phyloP scores from a whole-genome alignment of 768 basidiomycete genomes.

The Tubosaeta sp. region DNA sequence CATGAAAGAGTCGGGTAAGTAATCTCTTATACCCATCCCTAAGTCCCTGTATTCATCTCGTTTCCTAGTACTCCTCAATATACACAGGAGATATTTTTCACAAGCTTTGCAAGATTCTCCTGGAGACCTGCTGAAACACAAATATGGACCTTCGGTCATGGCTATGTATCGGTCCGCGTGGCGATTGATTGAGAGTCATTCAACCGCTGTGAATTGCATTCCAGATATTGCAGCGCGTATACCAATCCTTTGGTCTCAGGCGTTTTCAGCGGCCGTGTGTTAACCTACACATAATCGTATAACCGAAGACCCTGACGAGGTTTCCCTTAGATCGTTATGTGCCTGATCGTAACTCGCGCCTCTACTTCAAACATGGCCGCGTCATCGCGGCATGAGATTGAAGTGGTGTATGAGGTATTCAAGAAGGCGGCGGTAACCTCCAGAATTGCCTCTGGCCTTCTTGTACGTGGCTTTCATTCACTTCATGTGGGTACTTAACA shows the following conservation, averaged over 20 bases:
- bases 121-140: constrained; percentile 53
- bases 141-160: constrained; percentile 64
- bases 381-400: constrained; percentile 46
- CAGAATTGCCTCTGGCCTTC: constrained; percentile 41
- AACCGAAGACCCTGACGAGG: background rate
- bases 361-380: constrained; percentile 46
- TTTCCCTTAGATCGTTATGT: constrained; percentile 50
- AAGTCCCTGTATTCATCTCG: background rate
- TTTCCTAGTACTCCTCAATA: constrained; percentile 51
- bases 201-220: constrained; percentile 37
- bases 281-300: background rate
- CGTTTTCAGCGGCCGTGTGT: constrained; percentile 60
- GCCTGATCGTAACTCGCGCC: constrained; percentile 48
- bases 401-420: constrained; percentile 42
- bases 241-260: constrained; percentile 60
- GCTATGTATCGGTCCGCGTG: constrained; percentile 71
- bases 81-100: constrained; percentile 67
- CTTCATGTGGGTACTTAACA: background rate
- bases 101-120: constrained; percentile 61
- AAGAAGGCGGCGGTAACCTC: constrained; percentile 47
- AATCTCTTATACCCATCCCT: background rate
- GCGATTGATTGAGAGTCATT: constrained; percentile 52
- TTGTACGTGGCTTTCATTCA: constrained; percentile 31
- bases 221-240: constrained; percentile 44
- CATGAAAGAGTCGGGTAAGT: constrained; percentile 48